phyloP scores from a whole-genome alignment of 306 rosid species.

The Rosa chinensis region DNA sequence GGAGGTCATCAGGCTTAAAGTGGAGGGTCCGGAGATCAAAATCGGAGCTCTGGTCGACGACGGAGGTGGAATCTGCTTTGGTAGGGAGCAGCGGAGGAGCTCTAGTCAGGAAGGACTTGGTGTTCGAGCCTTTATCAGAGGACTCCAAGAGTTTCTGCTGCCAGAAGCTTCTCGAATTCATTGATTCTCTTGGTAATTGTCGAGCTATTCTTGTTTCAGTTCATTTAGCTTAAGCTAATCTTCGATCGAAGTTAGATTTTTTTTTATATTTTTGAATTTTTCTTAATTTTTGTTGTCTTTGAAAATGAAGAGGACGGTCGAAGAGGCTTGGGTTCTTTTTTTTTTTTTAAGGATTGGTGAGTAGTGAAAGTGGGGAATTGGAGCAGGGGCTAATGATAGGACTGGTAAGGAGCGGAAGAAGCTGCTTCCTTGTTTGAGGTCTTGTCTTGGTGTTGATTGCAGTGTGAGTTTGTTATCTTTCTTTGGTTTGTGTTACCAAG shows the following conservation, averaged over 20 bases:
- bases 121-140: constrained; percentile 53
- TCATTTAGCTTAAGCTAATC: neutral
- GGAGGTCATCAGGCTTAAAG: constrained; percentile 62
- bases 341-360: constrained; percentile 4
- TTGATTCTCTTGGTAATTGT: constrained; percentile 70
- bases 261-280: too few relatives aligned
- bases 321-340: neutral
- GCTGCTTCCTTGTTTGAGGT: constrained; percentile 75
- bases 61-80: constrained; percentile 39
- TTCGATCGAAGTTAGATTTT: too few relatives aligned
- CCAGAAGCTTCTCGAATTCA: constrained; percentile 63
- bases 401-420: constrained; percentile 88
- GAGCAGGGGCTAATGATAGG: constrained; percentile 87
- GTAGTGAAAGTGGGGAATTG: constrained; percentile 20
- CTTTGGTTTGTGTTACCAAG: constrained; percentile 3
- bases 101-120: constrained; percentile 54
- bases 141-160: constrained; percentile 63
- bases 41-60: constrained; percentile 53
- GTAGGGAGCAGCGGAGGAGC: constrained; percentile 12
- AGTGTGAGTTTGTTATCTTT: constrained; percentile 48
- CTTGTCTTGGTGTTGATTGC: constrained; percentile 72
- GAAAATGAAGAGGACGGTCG: too few relatives aligned
- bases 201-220: neutral
- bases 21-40: constrained; percentile 52
- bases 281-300: too few relatives aligned